A percentile compares a stretch with the other conserved stretches of the same genome.
Conservation (phyloP, 139 green algal species). For the Volvox reticuliferus region DNA sequence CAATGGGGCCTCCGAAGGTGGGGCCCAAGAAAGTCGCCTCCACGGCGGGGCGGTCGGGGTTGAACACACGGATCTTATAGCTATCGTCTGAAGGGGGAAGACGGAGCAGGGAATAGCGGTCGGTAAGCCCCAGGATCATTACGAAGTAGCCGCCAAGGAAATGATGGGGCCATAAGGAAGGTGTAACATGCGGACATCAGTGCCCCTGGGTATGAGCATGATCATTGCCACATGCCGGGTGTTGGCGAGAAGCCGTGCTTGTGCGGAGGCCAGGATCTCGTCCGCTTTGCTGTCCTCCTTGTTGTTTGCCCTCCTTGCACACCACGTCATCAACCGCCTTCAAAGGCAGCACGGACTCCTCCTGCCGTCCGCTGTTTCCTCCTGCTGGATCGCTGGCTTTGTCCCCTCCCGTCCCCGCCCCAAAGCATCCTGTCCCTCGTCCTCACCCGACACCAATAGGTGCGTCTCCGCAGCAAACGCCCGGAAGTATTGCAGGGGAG, state of each 20-base stretch:
- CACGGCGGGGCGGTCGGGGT: slow-evolving; percentile 56
- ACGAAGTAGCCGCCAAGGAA: no score
- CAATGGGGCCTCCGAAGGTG: slow-evolving; percentile 73
- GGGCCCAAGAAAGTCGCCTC: slow-evolving; percentile 73
- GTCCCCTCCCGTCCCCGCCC: not conserved
- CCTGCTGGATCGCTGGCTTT: no score
- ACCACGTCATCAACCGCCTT: not conserved
- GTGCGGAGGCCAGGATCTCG: not conserved
- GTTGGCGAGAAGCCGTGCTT: not conserved
- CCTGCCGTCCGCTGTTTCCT: no score
- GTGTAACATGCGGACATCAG: no score
- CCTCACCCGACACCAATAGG: slow-evolving; percentile 72
- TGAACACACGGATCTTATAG: slow-evolving; percentile 76
- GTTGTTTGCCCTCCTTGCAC: not conserved
- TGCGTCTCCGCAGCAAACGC: slow-evolving; percentile 69
- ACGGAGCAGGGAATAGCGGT: not conserved
- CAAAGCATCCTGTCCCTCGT: no score
- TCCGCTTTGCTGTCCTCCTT: not conserved
- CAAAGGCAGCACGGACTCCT: no score
- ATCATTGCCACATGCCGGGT: not conserved
- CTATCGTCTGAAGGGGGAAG: slow-evolving; percentile 60
- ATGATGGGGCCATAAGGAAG: no score
- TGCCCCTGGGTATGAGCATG: no score
- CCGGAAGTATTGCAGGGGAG: slow-evolving; percentile 75
- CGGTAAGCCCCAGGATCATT: no score